Conservation (phyloP, 306 rosid species). For the apple (Malus domestica) region DNA sequence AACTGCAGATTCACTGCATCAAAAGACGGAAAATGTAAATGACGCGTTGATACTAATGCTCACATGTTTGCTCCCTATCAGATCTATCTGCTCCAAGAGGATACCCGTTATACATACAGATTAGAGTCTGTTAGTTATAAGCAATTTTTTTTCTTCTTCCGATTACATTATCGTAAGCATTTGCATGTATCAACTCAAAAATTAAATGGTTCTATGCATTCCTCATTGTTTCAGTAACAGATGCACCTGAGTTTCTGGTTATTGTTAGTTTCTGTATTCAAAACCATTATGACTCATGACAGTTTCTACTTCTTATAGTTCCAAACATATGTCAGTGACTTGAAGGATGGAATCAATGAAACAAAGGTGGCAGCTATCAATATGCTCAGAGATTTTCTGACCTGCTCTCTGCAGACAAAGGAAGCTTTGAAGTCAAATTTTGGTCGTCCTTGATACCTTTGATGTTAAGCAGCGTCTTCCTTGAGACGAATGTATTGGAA, state of each 20-base stretch:
- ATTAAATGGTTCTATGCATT: background rate
- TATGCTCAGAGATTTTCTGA: constrained; percentile 22
- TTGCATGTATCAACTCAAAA: background rate
- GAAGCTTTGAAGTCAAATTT: constrained; percentile 26
- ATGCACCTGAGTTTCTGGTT: background rate
- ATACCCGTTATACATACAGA: background rate
- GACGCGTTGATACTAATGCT: background rate
- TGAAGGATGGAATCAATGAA: background rate
- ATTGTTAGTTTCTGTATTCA: background rate
- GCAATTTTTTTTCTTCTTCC: background rate
- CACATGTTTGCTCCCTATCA: background rate
- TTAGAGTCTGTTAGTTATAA: background rate
- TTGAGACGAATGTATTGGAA: constrained; percentile 16
- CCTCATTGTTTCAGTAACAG: background rate
- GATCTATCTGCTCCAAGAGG: background rate
- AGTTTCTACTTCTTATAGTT: constrained; percentile 14
- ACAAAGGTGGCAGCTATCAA: background rate
- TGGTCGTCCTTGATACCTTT: constrained; percentile 27
- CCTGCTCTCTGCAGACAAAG: constrained; percentile 38
- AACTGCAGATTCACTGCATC: constrained; percentile 35
- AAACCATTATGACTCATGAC: constrained; percentile 11
- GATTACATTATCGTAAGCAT: too few species aligned
- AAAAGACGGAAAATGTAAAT: background rate
- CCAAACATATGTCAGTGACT: background rate
- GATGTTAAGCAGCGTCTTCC: constrained; percentile 23